Percentiles rank a stretch among this genome's conserved stretches.
Conservation (phyloP, 106 monocot species). For the Dioscorea zingiberensis region DNA sequence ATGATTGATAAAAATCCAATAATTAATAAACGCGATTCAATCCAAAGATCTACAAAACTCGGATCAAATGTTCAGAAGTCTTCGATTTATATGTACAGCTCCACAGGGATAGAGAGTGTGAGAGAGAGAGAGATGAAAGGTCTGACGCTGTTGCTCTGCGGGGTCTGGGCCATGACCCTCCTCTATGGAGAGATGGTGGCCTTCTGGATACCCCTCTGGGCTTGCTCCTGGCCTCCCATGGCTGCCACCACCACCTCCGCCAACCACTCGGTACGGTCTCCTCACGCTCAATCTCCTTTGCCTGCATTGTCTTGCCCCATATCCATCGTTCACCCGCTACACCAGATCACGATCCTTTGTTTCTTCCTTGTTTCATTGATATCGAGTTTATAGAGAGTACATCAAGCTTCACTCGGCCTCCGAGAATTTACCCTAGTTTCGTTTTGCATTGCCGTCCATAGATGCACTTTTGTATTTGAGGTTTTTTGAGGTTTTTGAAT, state of each 20-base stretch:
- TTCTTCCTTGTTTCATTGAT: background rate
- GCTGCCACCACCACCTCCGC: background rate
- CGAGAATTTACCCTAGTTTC: too few species aligned
- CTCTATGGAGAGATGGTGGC: conserved; percentile 96
- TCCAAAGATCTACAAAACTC: too few species aligned
- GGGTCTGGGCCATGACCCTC: conserved; percentile 57
- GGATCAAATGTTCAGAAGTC: too few species aligned
- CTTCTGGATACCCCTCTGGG: conserved; percentile 57
- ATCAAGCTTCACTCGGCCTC: background rate
- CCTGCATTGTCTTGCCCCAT: background rate
- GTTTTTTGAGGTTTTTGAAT: too few species aligned
- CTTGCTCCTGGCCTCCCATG: conserved; percentile 72
- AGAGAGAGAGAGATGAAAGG: background rate
- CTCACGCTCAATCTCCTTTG: background rate
- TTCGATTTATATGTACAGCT: too few species aligned
- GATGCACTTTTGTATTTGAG: too few species aligned
- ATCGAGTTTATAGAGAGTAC: background rate
- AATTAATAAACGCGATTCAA: too few species aligned
- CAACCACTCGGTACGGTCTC: background rate
- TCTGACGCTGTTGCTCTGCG: conserved; percentile 67
- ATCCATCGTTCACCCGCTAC: background rate
- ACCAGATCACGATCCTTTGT: background rate
- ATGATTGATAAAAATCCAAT: too few species aligned
- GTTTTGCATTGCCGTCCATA: too few species aligned
- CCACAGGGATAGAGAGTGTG: too few species aligned